These are phyloP conservation scores for Camelina sativa DNA, from an alignment of 345 rosid species.

Conservation along the genomic window DNA sequence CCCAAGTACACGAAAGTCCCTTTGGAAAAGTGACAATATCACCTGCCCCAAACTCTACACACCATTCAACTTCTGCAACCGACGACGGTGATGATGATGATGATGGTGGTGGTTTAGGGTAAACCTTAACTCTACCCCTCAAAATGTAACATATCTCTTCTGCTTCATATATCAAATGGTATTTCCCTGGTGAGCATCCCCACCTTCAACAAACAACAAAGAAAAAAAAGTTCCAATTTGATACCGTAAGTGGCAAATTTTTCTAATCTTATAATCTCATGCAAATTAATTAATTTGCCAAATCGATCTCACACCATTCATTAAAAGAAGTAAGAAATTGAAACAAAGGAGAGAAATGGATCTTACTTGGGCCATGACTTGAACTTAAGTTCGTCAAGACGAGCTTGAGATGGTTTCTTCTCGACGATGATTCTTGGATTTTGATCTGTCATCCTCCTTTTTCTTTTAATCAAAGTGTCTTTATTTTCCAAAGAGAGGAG, in stretches of 20 bases:
- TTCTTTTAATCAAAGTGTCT: neutral
- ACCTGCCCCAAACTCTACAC: constrained; percentile 89
- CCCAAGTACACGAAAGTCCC: constrained; percentile 95
- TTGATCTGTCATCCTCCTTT: constrained; percentile 47
- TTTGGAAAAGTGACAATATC: constrained; percentile 86
- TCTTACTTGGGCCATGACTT: constrained; percentile 97
- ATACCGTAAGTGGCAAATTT: neutral
- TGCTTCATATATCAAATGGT: constrained; percentile 82
- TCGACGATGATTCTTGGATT: constrained; percentile 65
- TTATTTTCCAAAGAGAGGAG: constrained; percentile 1
- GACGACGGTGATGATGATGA: constrained; percentile 41
- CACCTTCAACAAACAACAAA: constrained; percentile 49
- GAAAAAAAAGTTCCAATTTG: neutral
- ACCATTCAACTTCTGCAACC: constrained; percentile 43
- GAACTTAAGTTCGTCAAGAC: constrained; percentile 73
- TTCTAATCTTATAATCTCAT: neutral
- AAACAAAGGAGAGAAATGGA: neutral
- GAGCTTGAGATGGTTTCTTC: constrained; percentile 68
- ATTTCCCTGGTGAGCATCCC: constrained; percentile 92
- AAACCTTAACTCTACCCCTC: constrained; percentile 81
- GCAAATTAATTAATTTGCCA: neutral
- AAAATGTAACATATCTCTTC: constrained; percentile 85
- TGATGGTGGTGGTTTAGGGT: constrained; percentile 56
- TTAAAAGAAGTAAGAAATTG: neutral
- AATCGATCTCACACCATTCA: neutral